phyloP scores from a whole-genome alignment of 2,329 filamentous ascomycete species.

The Ophiostoma tasmaniense region DNA sequence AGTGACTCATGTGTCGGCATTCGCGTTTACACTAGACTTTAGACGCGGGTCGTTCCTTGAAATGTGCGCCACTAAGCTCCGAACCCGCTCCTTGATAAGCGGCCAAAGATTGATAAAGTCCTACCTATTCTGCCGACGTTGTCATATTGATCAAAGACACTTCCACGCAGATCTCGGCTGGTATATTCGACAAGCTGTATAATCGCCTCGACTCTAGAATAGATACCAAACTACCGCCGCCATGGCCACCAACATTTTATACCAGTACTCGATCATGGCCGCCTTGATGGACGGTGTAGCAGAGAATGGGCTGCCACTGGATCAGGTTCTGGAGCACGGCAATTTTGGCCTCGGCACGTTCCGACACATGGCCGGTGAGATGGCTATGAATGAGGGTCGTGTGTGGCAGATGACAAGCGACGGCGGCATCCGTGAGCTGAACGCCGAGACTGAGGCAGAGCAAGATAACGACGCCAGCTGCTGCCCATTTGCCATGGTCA shows the following conservation, averaged over 20 bases:
- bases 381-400: conserved; percentile 4
- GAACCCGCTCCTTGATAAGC: not conserved
- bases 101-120: not conserved
- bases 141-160: not conserved
- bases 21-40: not conserved
- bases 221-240: not conserved
- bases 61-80: not conserved
- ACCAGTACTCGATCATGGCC: conserved; percentile 8
- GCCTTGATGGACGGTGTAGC: conserved; percentile 8
- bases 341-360: conserved; percentile 6
- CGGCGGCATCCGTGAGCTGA: not conserved
- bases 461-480: conserved; percentile 1
- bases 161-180: not conserved
- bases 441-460: not conserved
- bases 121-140: not conserved
- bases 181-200: not conserved
- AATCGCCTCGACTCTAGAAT: not conserved
- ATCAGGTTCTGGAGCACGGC: not conserved
- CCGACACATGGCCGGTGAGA: conserved; percentile 8
- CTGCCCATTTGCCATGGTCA: conserved; percentile 8
- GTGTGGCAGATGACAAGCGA: conserved; percentile 6
- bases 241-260: not conserved
- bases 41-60: not conserved
- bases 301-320: conserved; percentile 3
- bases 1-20: not conserved